phyloP scores from a whole-genome alignment of 371 early-diverging fungal species.

The Mucor racemosus region DNA sequence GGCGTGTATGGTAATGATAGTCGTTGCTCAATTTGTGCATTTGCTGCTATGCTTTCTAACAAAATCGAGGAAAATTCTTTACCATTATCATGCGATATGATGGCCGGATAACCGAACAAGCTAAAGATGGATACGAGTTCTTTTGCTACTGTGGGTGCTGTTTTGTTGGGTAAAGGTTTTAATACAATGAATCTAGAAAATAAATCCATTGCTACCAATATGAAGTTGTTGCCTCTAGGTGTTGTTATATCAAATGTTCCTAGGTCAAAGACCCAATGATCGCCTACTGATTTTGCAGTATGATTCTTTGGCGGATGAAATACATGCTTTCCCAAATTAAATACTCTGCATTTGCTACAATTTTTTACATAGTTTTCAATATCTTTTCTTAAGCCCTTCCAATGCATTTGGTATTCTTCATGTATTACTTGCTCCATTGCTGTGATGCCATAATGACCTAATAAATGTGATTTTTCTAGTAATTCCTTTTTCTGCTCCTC shows the following conservation, averaged over 20 bases:
- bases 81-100: slow-evolving; percentile 1
- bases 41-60: not conserved
- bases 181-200: slow-evolving; percentile 10
- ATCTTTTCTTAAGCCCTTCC: no score
- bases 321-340: no score
- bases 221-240: no score
- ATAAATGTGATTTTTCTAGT: not conserved
- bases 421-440: not conserved
- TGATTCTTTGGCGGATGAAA: no score
- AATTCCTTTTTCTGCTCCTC: not conserved
- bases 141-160: not conserved
- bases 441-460: not conserved
- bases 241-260: no score
- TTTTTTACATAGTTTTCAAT: no score
- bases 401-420: not conserved
- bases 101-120: not conserved
- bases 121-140: slow-evolving; percentile 1
- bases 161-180: slow-evolving; percentile 9
- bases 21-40: not conserved
- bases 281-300: no score
- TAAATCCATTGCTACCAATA: slow-evolving; percentile 11
- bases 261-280: no score
- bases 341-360: no score
- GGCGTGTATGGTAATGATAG: not conserved
- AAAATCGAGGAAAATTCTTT: not conserved